Evolutionary conservation across 495 filamentous ascomycete species (phyloP), one percentile per base, ranked within the genome.

Genomic region (Neurospora africana): DNA sequence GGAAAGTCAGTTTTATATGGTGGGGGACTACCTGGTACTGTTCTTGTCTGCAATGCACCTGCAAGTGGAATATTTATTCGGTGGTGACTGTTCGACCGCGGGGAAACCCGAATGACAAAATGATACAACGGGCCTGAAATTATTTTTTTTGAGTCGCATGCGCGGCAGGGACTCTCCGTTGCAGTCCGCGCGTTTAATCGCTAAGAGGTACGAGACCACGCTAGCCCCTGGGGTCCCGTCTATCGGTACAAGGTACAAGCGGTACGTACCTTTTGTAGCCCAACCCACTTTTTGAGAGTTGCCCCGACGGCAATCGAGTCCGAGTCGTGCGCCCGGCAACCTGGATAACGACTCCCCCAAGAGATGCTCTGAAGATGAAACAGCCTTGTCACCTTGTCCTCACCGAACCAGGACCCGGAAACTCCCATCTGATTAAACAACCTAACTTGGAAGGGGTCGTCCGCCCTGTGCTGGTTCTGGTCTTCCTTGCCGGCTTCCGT

Each of bases 1-100:
- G n/a, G 10, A 72, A 68, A 58, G 72, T 61, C 65, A 72, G 71
- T 72, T 44, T 75, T 70, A 71, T 40, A 21, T 79, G 79, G 77
- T 79, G 78, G 78, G 78, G 78, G 75, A 79, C 75, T 65, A 65
- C 53, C 53, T 33, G 44, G 9, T 38, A 9, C 9, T 38, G 37
- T 38, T 38, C 37, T 53, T 6, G 5, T 13, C 5, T 27, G 27
- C 53, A 61, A 61, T 33, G 53, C 53, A 27, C 53, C 53, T 1
- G 27, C 53, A 61, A 61, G 6, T 8, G 36, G n/a, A n/a, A n/a
- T n/a, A n/a, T n/a, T n/a, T 15, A 58, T 61, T 61, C 15, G 27
- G 53, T 65, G 53, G 53, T 65, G 53, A 65, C 15, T 65, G 53
- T 65, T 65, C 53, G 53, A 33, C 53, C 15, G 53, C 53, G 53